Percentiles rank a stretch among this genome's conserved stretches.
phyloP scores from a whole-genome alignment of 192 early-diverging fungal species.

The Pilobolus umbonatus region DNA sequence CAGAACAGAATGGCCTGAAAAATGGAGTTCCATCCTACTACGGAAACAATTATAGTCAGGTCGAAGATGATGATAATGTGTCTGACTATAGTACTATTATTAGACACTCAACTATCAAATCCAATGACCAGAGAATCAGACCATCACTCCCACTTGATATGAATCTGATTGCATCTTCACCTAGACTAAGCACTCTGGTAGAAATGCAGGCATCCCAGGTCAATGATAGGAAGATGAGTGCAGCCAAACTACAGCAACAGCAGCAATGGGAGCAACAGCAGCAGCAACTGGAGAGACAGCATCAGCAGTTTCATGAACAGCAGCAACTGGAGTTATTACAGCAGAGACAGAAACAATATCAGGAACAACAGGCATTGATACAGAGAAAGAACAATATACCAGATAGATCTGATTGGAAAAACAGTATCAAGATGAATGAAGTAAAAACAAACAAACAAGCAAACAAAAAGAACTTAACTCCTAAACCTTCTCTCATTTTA shows the following conservation, averaged over 20 bases:
- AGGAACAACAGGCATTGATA: neutral
- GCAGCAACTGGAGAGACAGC: neutral
- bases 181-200: neutral
- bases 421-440: neutral
- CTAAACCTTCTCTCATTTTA: no score
- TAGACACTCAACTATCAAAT: slow-evolving; percentile 1
- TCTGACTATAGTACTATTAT: slow-evolving; percentile 11
- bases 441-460: neutral
- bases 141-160: slow-evolving; percentile 11
- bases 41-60: no score
- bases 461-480: neutral
- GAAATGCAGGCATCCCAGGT: neutral
- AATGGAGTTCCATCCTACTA: no score
- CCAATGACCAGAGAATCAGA: neutral
- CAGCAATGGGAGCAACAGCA: neutral
- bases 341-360: neutral
- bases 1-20: no score
- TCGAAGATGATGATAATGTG: slow-evolving; percentile 6
- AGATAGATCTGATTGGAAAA: neutral
- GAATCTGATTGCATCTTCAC: slow-evolving; percentile 12
- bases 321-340: no score
- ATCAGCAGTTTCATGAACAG: no score
- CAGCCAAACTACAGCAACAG: neutral
- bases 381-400: neutral
- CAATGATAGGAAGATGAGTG: neutral